Conservation (phyloP, 1,139 yeast species). For the Saccharomyces hybrid region DNA sequence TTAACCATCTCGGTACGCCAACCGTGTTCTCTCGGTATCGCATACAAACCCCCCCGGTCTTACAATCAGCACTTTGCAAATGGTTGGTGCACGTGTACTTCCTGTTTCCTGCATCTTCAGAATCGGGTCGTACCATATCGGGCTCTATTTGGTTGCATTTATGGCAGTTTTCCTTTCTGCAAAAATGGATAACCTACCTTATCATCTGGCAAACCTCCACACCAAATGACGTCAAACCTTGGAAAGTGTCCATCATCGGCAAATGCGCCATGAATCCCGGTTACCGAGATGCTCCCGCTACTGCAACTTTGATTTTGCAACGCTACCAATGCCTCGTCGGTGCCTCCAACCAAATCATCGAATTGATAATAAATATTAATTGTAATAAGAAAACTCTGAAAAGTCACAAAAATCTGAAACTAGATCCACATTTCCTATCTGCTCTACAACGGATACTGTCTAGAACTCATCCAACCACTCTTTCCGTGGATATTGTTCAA, state of each 20-base stretch:
- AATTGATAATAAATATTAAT: conserved; percentile 11
- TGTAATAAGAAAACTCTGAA: conserved; percentile 15
- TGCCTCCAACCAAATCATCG: conserved; percentile 10
- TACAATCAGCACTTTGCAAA: conserved; percentile 32
- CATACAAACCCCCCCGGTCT: conserved; percentile 11
- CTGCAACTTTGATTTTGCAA: conserved; percentile 19
- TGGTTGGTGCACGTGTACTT: conserved; percentile 36
- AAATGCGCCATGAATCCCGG: conserved; percentile 18
- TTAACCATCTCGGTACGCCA: conserved; percentile 30
- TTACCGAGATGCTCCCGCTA: conserved; percentile 16
- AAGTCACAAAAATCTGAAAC: conserved; percentile 11
- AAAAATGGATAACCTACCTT: conserved; percentile 40
- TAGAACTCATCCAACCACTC: conserved; percentile 8
- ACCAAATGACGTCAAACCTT: conserved; percentile 31
- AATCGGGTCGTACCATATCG: conserved; percentile 14
- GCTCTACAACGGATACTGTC: conserved; percentile 8
- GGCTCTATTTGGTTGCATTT: conserved; percentile 36
- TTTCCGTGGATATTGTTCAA: conserved; percentile 11
- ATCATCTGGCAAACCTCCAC: conserved; percentile 34
- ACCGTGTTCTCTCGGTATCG: conserved; percentile 15
- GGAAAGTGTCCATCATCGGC: conserved; percentile 19
- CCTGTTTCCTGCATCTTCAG: conserved; percentile 24
- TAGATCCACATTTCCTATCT: conserved; percentile 12
- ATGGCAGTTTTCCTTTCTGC: conserved; percentile 39
- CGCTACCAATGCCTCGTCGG: conserved; percentile 14